Evolutionary conservation across 108 stramenopile genomes (phyloP).

Genomic region (Skeletonema potamos): DNA sequence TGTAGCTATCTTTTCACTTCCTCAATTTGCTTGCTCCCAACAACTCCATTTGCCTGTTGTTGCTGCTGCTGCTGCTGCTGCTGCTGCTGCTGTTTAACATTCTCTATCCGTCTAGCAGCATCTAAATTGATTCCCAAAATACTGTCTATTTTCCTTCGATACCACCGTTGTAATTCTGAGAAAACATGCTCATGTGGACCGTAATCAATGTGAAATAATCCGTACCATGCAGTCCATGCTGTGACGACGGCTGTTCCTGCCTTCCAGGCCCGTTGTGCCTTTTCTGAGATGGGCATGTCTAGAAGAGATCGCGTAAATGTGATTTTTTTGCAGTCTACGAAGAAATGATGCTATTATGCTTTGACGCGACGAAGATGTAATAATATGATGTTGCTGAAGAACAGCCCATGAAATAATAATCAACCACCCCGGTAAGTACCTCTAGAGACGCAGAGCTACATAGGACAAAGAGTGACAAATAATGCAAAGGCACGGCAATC

Average conservation of each 20-base stretch:
- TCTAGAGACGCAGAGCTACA: no score
- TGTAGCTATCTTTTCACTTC: neutral
- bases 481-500: no score
- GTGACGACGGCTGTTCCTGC: slow-evolving; percentile 42
- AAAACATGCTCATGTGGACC: slow-evolving; percentile 41
- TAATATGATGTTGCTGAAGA: no score
- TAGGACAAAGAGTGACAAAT: no score
- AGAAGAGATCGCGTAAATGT: neutral
- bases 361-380: no score
- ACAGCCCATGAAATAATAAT: no score
- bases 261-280: slow-evolving; percentile 48
- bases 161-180: slow-evolving; percentile 45
- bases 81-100: neutral
- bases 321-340: neutral
- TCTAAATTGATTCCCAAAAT: slow-evolving; percentile 33
- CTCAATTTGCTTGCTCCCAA: neutral
- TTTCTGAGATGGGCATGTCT: slow-evolving; percentile 43
- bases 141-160: slow-evolving; percentile 35
- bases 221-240: slow-evolving; percentile 37
- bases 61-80: no score
- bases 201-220: slow-evolving; percentile 45
- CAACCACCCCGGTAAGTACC: no score
- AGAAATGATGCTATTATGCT: no score
- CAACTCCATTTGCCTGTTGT: neutral
- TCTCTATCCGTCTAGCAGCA: slow-evolving; percentile 13